These are phyloP conservation scores for Gastrolobium bilobum DNA, from an alignment of 306 rosid species.

Conservation along the genomic window DNA sequence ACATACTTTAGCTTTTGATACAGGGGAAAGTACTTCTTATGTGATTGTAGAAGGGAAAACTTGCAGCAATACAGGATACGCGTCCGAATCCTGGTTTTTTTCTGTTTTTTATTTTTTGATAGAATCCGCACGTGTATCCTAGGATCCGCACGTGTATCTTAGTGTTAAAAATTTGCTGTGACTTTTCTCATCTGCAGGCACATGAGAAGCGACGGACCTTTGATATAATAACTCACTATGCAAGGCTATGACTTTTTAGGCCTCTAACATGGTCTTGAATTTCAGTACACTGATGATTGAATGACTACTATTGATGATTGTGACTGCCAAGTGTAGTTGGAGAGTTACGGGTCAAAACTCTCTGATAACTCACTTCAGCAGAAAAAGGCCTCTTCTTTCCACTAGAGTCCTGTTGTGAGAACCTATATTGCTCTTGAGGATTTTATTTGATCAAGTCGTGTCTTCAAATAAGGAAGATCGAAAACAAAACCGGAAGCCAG, in stretches of 20 bases:
- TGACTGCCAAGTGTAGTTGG: conserved; percentile 18
- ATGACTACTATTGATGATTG: conserved; percentile 6
- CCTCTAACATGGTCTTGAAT: neutral
- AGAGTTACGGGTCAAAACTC: conserved; percentile 6
- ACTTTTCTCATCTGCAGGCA: too few species aligned
- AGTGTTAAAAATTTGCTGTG: too few species aligned
- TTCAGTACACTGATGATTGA: neutral
- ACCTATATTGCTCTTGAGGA: conserved; percentile 37
- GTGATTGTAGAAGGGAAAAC: too few species aligned
- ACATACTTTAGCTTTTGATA: neutral
- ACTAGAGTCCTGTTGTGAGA: conserved; percentile 24
- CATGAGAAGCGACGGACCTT: too few species aligned
- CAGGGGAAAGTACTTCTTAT: too few species aligned
- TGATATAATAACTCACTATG: neutral
- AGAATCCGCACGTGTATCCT: too few species aligned
- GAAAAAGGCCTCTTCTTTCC: conserved; percentile 21
- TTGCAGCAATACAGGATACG: too few species aligned
- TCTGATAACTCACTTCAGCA: conserved; percentile 16
- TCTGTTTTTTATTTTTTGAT: too few species aligned
- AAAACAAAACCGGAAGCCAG: conserved; percentile 48
- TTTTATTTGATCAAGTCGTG: conserved; percentile 54
- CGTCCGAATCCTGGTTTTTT: too few species aligned
- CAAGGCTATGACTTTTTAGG: neutral
- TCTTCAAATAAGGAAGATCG: conserved; percentile 59
- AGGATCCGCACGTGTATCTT: too few species aligned